Conservation (phyloP, 179 eudicot genomes). For the Camellia oleifera region DNA sequence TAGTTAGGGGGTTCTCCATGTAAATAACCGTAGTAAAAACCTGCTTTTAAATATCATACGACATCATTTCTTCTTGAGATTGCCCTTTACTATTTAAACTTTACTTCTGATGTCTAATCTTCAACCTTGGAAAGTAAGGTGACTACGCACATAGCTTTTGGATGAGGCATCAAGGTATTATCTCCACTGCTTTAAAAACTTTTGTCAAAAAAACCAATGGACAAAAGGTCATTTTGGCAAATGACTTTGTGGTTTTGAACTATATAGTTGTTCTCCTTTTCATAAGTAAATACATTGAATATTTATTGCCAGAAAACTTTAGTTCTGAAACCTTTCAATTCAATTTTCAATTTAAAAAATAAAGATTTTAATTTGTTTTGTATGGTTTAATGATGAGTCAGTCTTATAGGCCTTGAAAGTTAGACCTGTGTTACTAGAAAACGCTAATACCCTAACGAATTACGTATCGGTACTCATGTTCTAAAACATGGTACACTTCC, state of each 20-base stretch:
- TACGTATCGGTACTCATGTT: no score
- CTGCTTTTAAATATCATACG: not conserved
- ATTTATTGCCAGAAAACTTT: not conserved
- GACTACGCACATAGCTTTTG: not conserved
- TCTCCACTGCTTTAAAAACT: not conserved
- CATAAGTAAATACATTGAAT: not conserved
- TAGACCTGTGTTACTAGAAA: no score
- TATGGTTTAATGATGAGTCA: no score
- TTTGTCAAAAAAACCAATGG: not conserved
- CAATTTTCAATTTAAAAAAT: not conserved
- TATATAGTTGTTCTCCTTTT: not conserved
- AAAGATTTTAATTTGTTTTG: no score
- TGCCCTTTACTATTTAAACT: not conserved
- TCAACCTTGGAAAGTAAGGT: not conserved
- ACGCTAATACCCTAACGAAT: no score
- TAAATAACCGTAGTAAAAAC: conserved; percentile 5
- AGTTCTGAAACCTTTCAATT: not conserved
- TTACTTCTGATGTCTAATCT: conserved; percentile 1
- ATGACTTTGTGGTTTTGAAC: not conserved
- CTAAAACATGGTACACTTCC: no score
- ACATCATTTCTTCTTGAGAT: not conserved
- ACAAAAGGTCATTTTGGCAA: not conserved
- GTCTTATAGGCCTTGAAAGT: no score
- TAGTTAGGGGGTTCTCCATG: not conserved
- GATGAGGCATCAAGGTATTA: conserved; percentile 1